These are phyloP conservation scores for Jacaranda mimosifolia DNA, from an alignment of 257 asterid genomes.

Conservation along the genomic window DNA sequence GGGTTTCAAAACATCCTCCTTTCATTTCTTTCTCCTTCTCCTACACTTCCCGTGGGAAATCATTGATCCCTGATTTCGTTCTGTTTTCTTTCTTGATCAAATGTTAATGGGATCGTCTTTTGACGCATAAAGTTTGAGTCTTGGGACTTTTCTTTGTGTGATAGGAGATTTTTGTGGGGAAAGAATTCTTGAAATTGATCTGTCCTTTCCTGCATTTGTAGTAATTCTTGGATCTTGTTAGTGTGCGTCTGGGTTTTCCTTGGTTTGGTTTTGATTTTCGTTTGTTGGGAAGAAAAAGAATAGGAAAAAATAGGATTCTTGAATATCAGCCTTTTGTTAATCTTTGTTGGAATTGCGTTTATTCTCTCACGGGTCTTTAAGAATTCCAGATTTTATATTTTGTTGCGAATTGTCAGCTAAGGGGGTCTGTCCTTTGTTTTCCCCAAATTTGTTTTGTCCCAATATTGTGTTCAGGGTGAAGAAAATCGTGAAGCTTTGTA, in stretches of 20 bases:
- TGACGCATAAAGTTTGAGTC: neutral
- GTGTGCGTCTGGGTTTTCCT: conserved; percentile 19
- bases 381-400: neutral
- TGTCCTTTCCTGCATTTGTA: neutral
- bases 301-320: neutral
- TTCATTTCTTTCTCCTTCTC: conserved; percentile 17
- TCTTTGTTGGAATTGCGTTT: neutral
- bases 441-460: too few relatives aligned
- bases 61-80: conserved; percentile 23
- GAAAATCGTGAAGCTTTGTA: too few relatives aligned
- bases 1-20: conserved; percentile 49
- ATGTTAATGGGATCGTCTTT: neutral
- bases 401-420: too few relatives aligned
- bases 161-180: neutral
- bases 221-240: conserved; percentile 7
- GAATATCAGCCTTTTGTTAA: neutral
- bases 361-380: neutral
- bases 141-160: neutral
- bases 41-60: neutral
- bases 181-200: conserved; percentile 6
- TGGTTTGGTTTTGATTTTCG: neutral
- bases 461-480: too few relatives aligned
- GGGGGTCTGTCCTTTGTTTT: too few relatives aligned
- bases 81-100: neutral
- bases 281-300: neutral